Evolutionary conservation across 1,284 basidiomycete species (phyloP).

Genomic region (Rhodotorula sp.): DNA sequence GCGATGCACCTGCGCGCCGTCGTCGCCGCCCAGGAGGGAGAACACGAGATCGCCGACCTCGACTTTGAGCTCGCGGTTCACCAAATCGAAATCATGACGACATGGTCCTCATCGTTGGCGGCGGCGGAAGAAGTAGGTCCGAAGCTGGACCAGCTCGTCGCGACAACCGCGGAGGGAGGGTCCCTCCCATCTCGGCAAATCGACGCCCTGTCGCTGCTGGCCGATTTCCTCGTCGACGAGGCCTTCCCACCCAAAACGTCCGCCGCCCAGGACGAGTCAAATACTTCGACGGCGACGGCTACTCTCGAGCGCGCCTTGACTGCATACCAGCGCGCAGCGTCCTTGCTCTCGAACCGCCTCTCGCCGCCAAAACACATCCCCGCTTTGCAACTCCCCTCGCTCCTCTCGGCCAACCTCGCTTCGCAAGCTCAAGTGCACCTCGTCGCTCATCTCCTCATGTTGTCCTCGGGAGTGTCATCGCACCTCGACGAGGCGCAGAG

Average conservation of each 20-base stretch:
- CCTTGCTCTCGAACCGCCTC: slow-evolving; percentile 30
- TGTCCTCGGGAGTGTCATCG: not conserved
- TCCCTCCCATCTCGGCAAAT: not conserved
- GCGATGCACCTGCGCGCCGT: slow-evolving; percentile 12
- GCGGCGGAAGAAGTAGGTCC: slow-evolving; percentile 4
- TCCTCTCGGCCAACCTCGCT: slow-evolving; percentile 33
- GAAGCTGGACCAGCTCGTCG: slow-evolving; percentile 2
- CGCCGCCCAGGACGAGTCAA: not conserved
- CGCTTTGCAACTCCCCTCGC: slow-evolving; percentile 17
- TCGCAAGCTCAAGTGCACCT: slow-evolving; percentile 26
- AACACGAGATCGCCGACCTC: slow-evolving; percentile 4
- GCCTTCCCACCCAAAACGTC: not conserved
- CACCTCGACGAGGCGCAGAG: slow-evolving; percentile 16
- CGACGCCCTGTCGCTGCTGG: slow-evolving; percentile 24
- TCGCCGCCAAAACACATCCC: slow-evolving; percentile 28
- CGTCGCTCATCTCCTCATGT: slow-evolving; percentile 10
- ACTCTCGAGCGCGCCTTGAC: slow-evolving; percentile 8
- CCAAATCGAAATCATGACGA: slow-evolving; percentile 3
- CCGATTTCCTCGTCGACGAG: slow-evolving; percentile 28
- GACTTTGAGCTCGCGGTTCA: slow-evolving; percentile 22
- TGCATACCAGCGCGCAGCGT: slow-evolving; percentile 10
- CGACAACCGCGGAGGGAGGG: not conserved
- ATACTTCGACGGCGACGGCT: not conserved
- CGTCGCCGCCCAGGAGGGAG: not conserved
- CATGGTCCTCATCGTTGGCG: not conserved